phyloP scores from a whole-genome alignment of 1,284 basidiomycete genomes.

The Paramarasmius palmivorus region DNA sequence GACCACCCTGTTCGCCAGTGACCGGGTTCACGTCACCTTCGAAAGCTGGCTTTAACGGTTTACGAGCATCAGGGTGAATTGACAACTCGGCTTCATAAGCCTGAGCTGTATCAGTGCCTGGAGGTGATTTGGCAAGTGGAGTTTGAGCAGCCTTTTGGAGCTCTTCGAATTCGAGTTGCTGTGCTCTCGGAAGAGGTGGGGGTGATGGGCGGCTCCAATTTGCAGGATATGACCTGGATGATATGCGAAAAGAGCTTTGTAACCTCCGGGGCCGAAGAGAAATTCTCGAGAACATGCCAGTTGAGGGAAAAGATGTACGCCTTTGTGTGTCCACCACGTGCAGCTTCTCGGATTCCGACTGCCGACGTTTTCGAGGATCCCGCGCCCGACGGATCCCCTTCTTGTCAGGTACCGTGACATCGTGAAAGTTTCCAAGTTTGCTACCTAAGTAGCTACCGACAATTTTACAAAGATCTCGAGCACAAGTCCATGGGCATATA shows the following conservation, averaged over 20 bases:
- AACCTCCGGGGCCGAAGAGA: not conserved
- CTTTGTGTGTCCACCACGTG: too few relatives aligned
- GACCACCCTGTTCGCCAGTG: slow-evolving; percentile 77
- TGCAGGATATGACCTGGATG: slow-evolving; percentile 13
- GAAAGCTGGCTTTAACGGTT: slow-evolving; percentile 61
- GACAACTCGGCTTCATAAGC: slow-evolving; percentile 40
- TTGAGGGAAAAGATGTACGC: too few relatives aligned
- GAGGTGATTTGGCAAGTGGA: slow-evolving; percentile 33
- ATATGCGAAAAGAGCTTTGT: not conserved
- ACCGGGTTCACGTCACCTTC: slow-evolving; percentile 71
- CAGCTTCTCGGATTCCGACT: too few relatives aligned
- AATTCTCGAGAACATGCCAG: not conserved
- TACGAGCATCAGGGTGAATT: slow-evolving; percentile 70
- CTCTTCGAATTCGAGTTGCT: slow-evolving; percentile 78
- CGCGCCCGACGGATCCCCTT: too few relatives aligned
- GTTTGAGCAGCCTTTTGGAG: slow-evolving; percentile 62
- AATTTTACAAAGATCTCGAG: too few relatives aligned
- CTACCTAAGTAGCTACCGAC: too few relatives aligned
- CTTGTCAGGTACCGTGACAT: too few relatives aligned
- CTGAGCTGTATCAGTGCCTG: slow-evolving; percentile 14
- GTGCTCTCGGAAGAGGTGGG: slow-evolving; percentile 64
- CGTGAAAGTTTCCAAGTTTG: too few relatives aligned
- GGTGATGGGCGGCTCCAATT: slow-evolving; percentile 61
- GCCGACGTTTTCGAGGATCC: too few relatives aligned
- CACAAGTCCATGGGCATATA: too few relatives aligned